Conservation (phyloP, 768 basidiomycete genomes). For the Arthromyces matolae region DNA sequence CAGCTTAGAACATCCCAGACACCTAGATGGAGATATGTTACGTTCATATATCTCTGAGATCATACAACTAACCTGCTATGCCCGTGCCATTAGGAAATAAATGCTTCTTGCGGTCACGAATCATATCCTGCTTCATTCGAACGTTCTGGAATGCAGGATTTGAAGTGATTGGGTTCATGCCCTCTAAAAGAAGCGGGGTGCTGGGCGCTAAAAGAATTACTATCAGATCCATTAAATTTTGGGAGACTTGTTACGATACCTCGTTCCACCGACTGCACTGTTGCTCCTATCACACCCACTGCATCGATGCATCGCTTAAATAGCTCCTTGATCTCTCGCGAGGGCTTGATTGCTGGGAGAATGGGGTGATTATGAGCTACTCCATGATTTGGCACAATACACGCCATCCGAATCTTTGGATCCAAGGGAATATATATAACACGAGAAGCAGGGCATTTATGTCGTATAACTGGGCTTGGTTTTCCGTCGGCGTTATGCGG, state of each 20-base stretch:
- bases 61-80: neutral
- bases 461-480: neutral
- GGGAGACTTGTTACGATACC: slow-evolving; percentile 12
- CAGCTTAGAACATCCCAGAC: slow-evolving; percentile 17
- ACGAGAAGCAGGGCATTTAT: neutral
- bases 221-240: neutral
- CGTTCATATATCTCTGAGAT: neutral
- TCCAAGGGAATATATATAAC: slow-evolving; percentile 11
- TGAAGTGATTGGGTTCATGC: too few species aligned
- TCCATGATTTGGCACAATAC: slow-evolving; percentile 1
- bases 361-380: slow-evolving; percentile 19
- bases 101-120: neutral
- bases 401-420: slow-evolving; percentile 7
- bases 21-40: neutral
- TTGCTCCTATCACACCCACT: slow-evolving; percentile 7
- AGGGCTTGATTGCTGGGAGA: slow-evolving; percentile 12
- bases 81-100: neutral
- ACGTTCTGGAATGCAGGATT: neutral
- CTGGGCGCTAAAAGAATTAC: neutral
- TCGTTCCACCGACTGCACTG: slow-evolving; percentile 14
- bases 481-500: slow-evolving; percentile 3
- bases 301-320: slow-evolving; percentile 6
- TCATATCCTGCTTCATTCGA: neutral
- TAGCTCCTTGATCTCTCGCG: neutral
- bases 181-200: neutral